Base-by-base conservation (phyloP, 805 yeast genomes). In the Cyberlindnera mississippiensis region DNA sequence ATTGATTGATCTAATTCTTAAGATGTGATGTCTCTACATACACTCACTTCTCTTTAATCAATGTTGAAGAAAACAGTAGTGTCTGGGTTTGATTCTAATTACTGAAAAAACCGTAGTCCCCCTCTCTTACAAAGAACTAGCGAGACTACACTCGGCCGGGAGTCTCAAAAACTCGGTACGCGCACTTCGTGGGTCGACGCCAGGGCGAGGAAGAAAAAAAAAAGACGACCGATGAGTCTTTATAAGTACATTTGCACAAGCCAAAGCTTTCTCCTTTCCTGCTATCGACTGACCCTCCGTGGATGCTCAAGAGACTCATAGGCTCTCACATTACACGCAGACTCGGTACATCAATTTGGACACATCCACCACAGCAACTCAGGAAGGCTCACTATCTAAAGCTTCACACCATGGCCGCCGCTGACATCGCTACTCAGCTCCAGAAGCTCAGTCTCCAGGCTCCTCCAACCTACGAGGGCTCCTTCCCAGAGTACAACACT, bases 401-500 rank as follows among this genome's bases (percentile, higher is more conserved):
- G n/a, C n/a, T n/a, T n/a, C n/a, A 33, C 35, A 49, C 41, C 33
- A 52, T 43, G 45, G 55, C 63, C 20, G 46, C 57, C 22, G 50
- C 60, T 10, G 56, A 51, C 41, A 57, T 66, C 41, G 45, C 63
- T 16, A 39, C 59, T 12, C 60, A 60, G 41, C 47, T 67, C 41
- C 50, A 59, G 41, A 63, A 63, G 45, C 48, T 67, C 39, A 62
- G 68, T 19, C 52, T 66, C 28, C 40, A 56, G 15, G 60, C 61
- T 33, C 87, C 87, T 24, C 54, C 68, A 1, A 48, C 59, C 2
- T 53, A 67, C 33, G 75, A 68, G 46, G 85, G 79, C 30, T 82
- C 96, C 1, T 75, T 68, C 60, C 96, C 96, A 13, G 80, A 77
- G 33, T 72, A 71, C 62, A 91, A 91, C 64, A 81, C 91, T 4